Conservation (phyloP, 805 yeast genomes). For the Suhomyces tanzawaensis region DNA sequence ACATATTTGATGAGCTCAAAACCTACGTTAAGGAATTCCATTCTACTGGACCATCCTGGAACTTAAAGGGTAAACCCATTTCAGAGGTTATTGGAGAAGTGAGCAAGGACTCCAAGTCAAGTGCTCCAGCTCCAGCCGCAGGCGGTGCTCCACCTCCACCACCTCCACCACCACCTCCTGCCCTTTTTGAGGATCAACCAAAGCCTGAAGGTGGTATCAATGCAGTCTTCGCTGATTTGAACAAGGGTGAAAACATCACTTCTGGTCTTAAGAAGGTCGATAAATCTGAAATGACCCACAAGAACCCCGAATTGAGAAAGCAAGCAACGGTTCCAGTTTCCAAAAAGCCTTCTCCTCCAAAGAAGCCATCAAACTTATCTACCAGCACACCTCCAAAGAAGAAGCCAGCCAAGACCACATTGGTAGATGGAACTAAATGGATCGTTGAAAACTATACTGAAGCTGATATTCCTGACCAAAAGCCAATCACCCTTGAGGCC, state of each 20-base stretch:
- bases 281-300: constrained; percentile 90
- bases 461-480: constrained; percentile 41
- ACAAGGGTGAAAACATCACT: constrained; percentile 81
- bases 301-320: constrained; percentile 77
- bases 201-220: constrained; percentile 53
- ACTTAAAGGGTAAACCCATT: constrained; percentile 55
- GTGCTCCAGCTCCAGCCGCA: constrained; percentile 20
- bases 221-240: constrained; percentile 91
- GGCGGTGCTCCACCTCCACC: constrained; percentile 72
- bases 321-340: constrained; percentile 42
- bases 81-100: constrained; percentile 42
- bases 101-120: background rate
- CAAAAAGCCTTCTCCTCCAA: constrained; percentile 74
- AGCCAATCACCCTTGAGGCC: constrained; percentile 68
- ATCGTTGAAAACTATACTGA: constrained; percentile 74
- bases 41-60: constrained; percentile 84
- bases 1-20: constrained; percentile 67
- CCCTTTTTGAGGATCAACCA: constrained; percentile 44
- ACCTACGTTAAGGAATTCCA: constrained; percentile 74
- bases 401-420: constrained; percentile 55
- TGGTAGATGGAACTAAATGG: constrained; percentile 84
- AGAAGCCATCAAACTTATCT: constrained; percentile 69
- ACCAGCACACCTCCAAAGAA: constrained; percentile 42
- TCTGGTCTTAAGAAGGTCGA: constrained; percentile 88
- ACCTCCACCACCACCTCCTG: constrained; percentile 84